phyloP scores from a whole-genome alignment of 176 grass and related monocot genomes.

The Cenchrus purpureus region DNA sequence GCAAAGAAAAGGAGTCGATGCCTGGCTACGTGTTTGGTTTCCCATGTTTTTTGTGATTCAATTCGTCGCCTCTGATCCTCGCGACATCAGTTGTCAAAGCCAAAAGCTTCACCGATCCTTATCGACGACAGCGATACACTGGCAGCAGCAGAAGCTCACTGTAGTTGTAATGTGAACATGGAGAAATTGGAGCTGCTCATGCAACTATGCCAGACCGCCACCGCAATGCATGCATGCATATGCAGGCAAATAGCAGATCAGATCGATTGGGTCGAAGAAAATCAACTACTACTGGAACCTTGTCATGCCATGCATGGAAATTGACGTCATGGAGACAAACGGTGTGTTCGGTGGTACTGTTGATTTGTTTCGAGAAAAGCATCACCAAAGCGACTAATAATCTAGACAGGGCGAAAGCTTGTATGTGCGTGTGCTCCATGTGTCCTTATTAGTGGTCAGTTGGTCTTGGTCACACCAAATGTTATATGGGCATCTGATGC shows the following conservation, averaged over 20 bases:
- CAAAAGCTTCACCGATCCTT: neutral
- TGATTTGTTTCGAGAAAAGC: no score
- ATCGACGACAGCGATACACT: neutral
- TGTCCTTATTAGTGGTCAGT: neutral
- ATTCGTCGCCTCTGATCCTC: neutral
- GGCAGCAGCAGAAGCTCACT: neutral
- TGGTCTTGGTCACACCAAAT: neutral
- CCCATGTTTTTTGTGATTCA: constrained; percentile 24
- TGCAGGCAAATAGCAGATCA: neutral
- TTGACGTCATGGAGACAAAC: neutral
- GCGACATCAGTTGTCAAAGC: neutral
- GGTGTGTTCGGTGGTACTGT: no score
- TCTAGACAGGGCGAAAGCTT: no score
- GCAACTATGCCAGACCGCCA: neutral
- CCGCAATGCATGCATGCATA: neutral
- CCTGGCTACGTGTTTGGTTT: constrained; percentile 31
- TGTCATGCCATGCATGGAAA: neutral
- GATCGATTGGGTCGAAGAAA: neutral
- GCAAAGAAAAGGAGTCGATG: constrained; percentile 31
- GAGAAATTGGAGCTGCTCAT: neutral
- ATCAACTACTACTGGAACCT: neutral
- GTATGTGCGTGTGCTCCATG: neutral
- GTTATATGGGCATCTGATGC: constrained; percentile 24
- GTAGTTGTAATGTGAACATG: neutral
- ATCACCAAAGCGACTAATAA: no score